phyloP scores from a whole-genome alignment of 306 rosid species.

The Biancaea sappan region DNA sequence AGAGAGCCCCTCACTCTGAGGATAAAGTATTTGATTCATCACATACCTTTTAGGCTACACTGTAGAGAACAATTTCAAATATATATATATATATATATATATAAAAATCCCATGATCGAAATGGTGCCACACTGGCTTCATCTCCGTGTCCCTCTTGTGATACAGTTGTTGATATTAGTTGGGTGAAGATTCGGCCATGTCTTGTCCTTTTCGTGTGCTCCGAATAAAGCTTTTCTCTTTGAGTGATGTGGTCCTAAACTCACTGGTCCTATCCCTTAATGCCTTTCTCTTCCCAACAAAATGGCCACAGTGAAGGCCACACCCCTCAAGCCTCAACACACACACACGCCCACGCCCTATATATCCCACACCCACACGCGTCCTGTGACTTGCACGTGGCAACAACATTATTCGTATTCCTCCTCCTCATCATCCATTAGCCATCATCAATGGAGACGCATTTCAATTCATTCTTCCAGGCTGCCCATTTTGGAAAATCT shows the following conservation, averaged over 20 bases:
- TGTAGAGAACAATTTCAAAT: neutral
- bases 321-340: no score
- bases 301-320: conserved; percentile 20
- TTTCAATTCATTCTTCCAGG: no score
- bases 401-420: neutral
- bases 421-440: conserved; percentile 21
- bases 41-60: neutral
- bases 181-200: conserved; percentile 43
- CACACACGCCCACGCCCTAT: no score
- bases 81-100: neutral
- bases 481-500: no score
- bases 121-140: conserved; percentile 40
- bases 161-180: conserved; percentile 39
- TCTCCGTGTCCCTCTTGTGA: conserved; percentile 19
- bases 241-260: conserved; percentile 47
- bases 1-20: conserved; percentile 1
- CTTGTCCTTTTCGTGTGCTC: conserved; percentile 42
- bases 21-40: conserved; percentile 1
- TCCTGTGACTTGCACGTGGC: conserved; percentile 31
- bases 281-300: conserved; percentile 24
- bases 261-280: conserved; percentile 26
- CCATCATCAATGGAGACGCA: neutral
- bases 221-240: conserved; percentile 37
- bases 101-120: conserved; percentile 31
- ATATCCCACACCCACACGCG: conserved; percentile 43